Evolutionary conservation across 169 alveolate genomes (phyloP), one percentile per base, ranked within the genome.

Genomic region (Cryptosporidium andersoni): DNA sequence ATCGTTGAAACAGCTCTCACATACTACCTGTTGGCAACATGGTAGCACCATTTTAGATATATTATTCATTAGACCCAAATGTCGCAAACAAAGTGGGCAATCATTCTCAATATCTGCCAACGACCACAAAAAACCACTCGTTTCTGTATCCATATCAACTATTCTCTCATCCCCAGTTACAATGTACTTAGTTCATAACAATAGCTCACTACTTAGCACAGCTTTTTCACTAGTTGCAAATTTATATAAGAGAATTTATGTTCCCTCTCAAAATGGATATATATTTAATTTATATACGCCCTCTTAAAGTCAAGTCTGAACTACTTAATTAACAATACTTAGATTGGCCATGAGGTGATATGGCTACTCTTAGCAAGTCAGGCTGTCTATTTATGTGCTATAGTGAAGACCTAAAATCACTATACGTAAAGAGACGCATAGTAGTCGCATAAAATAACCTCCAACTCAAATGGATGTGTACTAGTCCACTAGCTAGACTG

Each of bases 81-180:
- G 85, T 74, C 85, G 55, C 60, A 62, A 74, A 74, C 85, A 74
- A n/a, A 74, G 60, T 36, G 85, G 60, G 36, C 85, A 74, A n/a
- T 74, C 85, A 58, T 74, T 74, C 51, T 74, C 85, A 34, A 68
- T 68, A n/a, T 68, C 82, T 40, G 85, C 60, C 58, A 74, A 74
- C 55, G 85, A 74, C 85, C 85, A 74, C 43, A 74, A 58, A 74
- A 74, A 74, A 74, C 74, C 40, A 68, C 60, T 68, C 45, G 55
- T 74, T 64, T 66, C 49, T 60, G 85, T 47, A 56, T 74, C 67
- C 85, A 74, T 74, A 74, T 52, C 85, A 74, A 39, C 42, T 74
- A 74, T 74, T 58, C 85, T 74, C 85, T 74, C 85, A 74, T 74
- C 85, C 85, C 85, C 85, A 74, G 45, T 74, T 47, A 25, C 4